phyloP scores from a whole-genome alignment of 495 filamentous ascomycete species.

The Cudoniella acicularis region DNA sequence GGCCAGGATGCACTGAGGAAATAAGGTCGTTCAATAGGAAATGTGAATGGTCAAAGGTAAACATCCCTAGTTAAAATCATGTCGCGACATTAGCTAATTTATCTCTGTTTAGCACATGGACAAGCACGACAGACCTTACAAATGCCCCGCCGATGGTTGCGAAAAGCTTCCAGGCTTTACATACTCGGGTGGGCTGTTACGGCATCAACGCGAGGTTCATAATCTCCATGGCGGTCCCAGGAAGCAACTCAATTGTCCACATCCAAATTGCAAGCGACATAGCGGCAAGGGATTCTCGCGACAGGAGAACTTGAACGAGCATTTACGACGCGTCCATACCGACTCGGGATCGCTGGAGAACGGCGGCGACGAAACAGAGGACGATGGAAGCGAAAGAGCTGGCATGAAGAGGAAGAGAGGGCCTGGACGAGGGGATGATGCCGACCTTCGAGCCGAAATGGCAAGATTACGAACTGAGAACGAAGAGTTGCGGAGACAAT shows the following conservation, averaged over 20 bases:
- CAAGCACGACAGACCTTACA: constrained; percentile 90
- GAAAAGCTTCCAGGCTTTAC: constrained; percentile 91
- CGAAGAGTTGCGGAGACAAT: constrained; percentile 33
- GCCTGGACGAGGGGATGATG: constrained; percentile 30
- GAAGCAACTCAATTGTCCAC: constrained; percentile 72
- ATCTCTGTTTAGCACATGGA: constrained; percentile 85
- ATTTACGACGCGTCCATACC: constrained; percentile 74
- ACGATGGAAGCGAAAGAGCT: constrained; percentile 12
- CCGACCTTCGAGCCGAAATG: constrained; percentile 52
- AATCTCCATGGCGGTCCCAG: constrained; percentile 63
- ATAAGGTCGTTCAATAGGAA: constrained; percentile 54
- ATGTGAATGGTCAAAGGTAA: constrained; percentile 72
- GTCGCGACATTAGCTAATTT: constrained; percentile 10
- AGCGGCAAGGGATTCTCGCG: constrained; percentile 76
- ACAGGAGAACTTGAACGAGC: constrained; percentile 85
- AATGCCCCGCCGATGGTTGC: constrained; percentile 70
- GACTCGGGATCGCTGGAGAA: constrained; percentile 37
- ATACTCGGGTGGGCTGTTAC: constrained; percentile 80
- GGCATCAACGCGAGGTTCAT: constrained; percentile 91
- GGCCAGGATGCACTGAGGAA: constrained; percentile 31
- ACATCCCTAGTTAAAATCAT: neutral
- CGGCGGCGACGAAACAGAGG: constrained; percentile 16
- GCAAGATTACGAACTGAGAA: constrained; percentile 55
- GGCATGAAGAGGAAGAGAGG: constrained; percentile 24
- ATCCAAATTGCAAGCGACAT: constrained; percentile 75